phyloP scores from a whole-genome alignment of 768 basidiomycete genomes.

The Leccinum rimulosum region DNA sequence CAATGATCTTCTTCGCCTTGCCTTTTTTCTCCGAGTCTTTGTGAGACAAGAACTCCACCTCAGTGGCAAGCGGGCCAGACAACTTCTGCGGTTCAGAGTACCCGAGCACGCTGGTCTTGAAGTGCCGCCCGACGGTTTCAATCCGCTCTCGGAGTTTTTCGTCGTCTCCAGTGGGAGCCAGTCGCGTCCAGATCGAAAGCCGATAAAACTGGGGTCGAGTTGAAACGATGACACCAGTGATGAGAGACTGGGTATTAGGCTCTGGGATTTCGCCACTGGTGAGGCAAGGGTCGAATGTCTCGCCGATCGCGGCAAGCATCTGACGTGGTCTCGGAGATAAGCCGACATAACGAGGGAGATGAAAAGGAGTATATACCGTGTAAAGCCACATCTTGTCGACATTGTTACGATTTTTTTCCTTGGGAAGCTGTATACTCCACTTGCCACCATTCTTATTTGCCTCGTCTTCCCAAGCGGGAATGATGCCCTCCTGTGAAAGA shows the following conservation, averaged over 20 bases:
- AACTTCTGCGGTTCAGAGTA: slow-evolving; percentile 72
- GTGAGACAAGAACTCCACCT: slow-evolving; percentile 93
- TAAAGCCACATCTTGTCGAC: slow-evolving; percentile 99
- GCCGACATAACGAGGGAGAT: background rate
- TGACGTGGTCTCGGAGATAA: slow-evolving; percentile 33
- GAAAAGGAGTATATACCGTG: slow-evolving; percentile 56
- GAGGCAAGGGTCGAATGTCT: slow-evolving; percentile 92
- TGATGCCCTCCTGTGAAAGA: slow-evolving; percentile 76
- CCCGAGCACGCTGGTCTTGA: slow-evolving; percentile 89
- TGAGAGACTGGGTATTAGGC: slow-evolving; percentile 54
- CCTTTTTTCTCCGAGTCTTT: slow-evolving; percentile 96
- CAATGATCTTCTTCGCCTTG: slow-evolving; percentile 77
- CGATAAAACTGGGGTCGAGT: slow-evolving; percentile 95
- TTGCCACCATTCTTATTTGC: slow-evolving; percentile 98
- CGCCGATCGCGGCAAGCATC: slow-evolving; percentile 99
- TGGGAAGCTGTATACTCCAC: slow-evolving; percentile 97
- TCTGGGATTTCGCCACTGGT: slow-evolving; percentile 43
- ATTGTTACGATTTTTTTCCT: slow-evolving; percentile 81
- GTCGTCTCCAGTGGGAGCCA: slow-evolving; percentile 58
- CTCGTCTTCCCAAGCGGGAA: slow-evolving; percentile 96
- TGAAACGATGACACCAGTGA: slow-evolving; percentile 94
- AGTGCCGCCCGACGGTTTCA: slow-evolving; percentile 81
- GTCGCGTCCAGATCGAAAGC: slow-evolving; percentile 95
- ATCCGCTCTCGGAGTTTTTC: slow-evolving; percentile 76
- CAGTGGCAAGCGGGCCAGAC: slow-evolving; percentile 84